Conservation (phyloP, 2,329 filamentous ascomycete species). For the Scedosporium boydii region DNA sequence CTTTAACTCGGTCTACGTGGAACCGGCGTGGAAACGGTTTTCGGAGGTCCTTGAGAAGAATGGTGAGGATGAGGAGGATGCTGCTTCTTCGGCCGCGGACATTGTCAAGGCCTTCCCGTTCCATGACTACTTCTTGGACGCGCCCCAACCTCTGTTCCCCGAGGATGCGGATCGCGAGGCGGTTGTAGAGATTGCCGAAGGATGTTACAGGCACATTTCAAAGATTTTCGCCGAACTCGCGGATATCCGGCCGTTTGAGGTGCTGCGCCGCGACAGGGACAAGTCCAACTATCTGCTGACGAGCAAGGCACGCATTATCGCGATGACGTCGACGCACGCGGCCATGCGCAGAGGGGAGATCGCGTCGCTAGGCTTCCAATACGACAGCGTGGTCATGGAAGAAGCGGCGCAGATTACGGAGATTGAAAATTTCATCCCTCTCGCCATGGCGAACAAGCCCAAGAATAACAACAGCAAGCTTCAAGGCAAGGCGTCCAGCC, state of each 20-base stretch:
- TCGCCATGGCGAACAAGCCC: conserved; percentile 73
- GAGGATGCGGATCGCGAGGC: conserved; percentile 52
- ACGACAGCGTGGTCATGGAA: conserved; percentile 97
- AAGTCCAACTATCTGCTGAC: conserved; percentile 93
- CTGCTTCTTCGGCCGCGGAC: conserved; percentile 38
- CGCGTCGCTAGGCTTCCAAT: conserved; percentile 83
- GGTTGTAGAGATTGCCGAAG: conserved; percentile 66
- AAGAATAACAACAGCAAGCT: conserved; percentile 29
- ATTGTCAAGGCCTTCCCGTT: conserved; percentile 77
- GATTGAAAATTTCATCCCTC: conserved; percentile 90
- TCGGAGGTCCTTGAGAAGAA: conserved; percentile 47
- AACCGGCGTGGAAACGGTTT: conserved; percentile 83
- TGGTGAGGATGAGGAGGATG: no score
- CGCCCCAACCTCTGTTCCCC: conserved; percentile 78
- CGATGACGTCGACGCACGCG: conserved; percentile 97
- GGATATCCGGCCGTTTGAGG: conserved; percentile 91
- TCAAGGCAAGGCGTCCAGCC: conserved; percentile 25
- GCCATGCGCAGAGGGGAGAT: conserved; percentile 92
- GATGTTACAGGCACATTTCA: conserved; percentile 80
- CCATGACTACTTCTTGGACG: conserved; percentile 75
- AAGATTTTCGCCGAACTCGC: conserved; percentile 89
- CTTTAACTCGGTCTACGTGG: conserved; percentile 86
- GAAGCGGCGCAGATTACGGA: conserved; percentile 97
- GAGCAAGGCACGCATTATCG: conserved; percentile 93
- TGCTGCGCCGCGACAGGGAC: conserved; percentile 77